phyloP scores from a whole-genome alignment of 805 yeast genomes.

The Starmerella davenportii region DNA sequence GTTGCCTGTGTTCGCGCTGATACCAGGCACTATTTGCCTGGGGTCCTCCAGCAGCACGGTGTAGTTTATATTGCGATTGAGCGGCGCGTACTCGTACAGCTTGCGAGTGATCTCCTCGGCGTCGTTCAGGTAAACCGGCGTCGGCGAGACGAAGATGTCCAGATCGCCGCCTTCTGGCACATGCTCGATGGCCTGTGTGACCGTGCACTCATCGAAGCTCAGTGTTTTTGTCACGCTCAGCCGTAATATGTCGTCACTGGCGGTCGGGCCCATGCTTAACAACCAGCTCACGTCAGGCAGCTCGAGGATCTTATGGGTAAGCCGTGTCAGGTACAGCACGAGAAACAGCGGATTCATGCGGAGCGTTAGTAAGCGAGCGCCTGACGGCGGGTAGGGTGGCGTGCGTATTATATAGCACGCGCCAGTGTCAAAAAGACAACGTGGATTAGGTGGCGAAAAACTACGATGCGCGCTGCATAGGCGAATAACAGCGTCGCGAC shows the following conservation, averaged over 20 bases:
- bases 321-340: background rate
- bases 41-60: conserved; percentile 4
- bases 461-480: too few relatives aligned
- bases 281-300: background rate
- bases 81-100: conserved; percentile 10
- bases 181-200: conserved; percentile 1
- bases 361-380: too few relatives aligned
- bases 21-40: background rate
- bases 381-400: too few relatives aligned
- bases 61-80: conserved; percentile 3
- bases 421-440: too few relatives aligned
- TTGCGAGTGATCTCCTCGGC: conserved; percentile 3
- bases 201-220: conserved; percentile 1
- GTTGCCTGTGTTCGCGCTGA: conserved; percentile 2
- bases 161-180: conserved; percentile 7
- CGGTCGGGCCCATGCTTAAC: background rate
- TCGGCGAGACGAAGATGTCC: conserved; percentile 9
- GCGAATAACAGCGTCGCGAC: too few relatives aligned
- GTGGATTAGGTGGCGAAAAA: too few relatives aligned
- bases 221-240: background rate
- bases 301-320: background rate
- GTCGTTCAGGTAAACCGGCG: conserved; percentile 4
- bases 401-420: too few relatives aligned
- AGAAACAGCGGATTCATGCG: background rate
- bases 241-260: background rate